phyloP scores from a whole-genome alignment of 2,329 filamentous ascomycete species.

The Neurospora crassa region DNA sequence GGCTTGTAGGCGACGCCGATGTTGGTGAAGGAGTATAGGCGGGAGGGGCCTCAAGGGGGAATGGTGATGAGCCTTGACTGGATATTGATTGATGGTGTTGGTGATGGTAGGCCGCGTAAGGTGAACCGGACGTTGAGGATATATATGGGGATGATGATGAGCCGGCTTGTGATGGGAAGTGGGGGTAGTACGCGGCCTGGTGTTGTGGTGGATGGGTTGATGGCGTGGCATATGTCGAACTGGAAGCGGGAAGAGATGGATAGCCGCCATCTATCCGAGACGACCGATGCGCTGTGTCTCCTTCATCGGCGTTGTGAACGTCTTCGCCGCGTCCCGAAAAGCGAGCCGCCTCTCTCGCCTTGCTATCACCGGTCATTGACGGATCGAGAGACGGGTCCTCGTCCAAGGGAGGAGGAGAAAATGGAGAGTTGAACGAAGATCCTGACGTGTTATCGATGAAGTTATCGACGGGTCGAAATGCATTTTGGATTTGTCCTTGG shows the following conservation, averaged over 20 bases:
- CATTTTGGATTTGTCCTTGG: background rate
- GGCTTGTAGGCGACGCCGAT: constrained; percentile 20
- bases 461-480: constrained; percentile 18
- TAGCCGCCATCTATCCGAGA: background rate
- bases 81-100: background rate
- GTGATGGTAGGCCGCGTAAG: constrained; percentile 6
- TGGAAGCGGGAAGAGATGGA: background rate
- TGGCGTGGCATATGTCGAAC: constrained; percentile 1
- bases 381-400: constrained; percentile 36
- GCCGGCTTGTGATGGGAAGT: constrained; percentile 8
- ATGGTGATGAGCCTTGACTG: constrained; percentile 10
- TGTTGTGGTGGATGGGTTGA: constrained; percentile 4
- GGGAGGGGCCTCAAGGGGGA: constrained; percentile 34
- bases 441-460: constrained; percentile 42
- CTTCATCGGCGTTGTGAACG: background rate
- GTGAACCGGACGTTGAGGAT: constrained; percentile 13
- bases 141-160: constrained; percentile 10
- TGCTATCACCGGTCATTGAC: constrained; percentile 27
- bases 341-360: constrained; percentile 33
- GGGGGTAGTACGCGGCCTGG: constrained; percentile 14
- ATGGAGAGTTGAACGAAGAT: constrained; percentile 34
- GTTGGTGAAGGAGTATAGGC: constrained; percentile 37
- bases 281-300: background rate
- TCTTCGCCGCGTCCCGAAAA: background rate
- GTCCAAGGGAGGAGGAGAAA: constrained; percentile 38